Percentiles rank a stretch among this genome's conserved stretches.
Conservation (phyloP, 2,329 filamentous ascomycete genomes). For the Stemphylium lycopersici region DNA sequence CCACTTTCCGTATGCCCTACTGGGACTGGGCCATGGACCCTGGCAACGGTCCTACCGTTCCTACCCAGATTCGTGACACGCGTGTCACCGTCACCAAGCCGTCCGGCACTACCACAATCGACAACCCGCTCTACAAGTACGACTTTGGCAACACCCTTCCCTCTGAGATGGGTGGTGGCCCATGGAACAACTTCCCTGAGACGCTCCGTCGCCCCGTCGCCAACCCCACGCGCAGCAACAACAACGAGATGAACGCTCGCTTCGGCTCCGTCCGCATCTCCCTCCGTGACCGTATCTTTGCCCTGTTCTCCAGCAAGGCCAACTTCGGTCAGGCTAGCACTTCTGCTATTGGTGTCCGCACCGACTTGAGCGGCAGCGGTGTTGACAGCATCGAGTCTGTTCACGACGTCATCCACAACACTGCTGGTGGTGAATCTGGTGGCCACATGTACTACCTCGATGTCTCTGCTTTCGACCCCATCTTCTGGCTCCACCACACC, state of each 20-base stretch:
- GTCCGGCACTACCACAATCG: constrained; percentile 45
- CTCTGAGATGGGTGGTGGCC: constrained; percentile 53
- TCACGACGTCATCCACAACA: constrained; percentile 45
- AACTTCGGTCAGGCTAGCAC: constrained; percentile 40
- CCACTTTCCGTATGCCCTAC: constrained; percentile 53
- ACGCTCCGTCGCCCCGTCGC: constrained; percentile 43
- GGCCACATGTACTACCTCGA: constrained; percentile 76
- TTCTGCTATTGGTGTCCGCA: constrained; percentile 40
- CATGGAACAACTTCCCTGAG: constrained; percentile 38
- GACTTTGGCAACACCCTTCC: constrained; percentile 59
- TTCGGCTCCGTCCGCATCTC: constrained; percentile 37
- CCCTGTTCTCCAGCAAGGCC: constrained; percentile 43
- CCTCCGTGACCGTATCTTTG: constrained; percentile 46
- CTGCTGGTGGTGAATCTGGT: constrained; percentile 53
- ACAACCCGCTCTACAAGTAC: constrained; percentile 57
- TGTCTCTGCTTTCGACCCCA: constrained; percentile 79
- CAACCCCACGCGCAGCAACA: constrained; percentile 46
- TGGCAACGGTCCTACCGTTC: constrained; percentile 35
- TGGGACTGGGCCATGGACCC: constrained; percentile 56
- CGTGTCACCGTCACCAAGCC: constrained; percentile 54
- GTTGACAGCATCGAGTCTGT: constrained; percentile 47
- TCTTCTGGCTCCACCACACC: constrained; percentile 55
- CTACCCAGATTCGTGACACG: constrained; percentile 48
- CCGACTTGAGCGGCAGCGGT: constrained; percentile 34
- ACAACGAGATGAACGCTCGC: constrained; percentile 43